A percentile compares a stretch with the other conserved stretches of the same genome.
Conservation (phyloP, 106 monocot species). For the Vanilla planifolia region DNA sequence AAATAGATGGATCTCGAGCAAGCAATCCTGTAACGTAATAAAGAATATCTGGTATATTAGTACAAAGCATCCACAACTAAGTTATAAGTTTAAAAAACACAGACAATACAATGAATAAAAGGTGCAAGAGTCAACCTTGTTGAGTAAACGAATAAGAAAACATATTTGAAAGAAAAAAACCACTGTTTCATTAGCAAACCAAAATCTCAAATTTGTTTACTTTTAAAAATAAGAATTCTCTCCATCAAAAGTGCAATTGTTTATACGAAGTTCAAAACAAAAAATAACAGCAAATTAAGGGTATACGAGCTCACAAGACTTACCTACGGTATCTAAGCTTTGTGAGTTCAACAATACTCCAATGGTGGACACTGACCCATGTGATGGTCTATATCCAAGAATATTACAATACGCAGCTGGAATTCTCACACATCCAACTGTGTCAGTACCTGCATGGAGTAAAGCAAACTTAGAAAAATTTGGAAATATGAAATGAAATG, state of each 20-base stretch:
- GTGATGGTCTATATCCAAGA: slow-evolving; percentile 78
- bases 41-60: not conserved
- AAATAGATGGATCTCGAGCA: slow-evolving; percentile 64
- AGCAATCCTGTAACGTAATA: slow-evolving; percentile 50
- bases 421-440: slow-evolving; percentile 82
- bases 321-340: slow-evolving; percentile 87
- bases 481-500: no score
- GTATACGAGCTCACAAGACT: not conserved
- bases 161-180: no score
- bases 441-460: slow-evolving; percentile 59
- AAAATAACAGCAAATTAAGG: not conserved
- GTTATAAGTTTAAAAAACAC: no score
- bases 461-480: not conserved
- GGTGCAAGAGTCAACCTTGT: no score
- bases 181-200: no score
- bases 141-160: no score
- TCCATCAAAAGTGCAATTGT: not conserved
- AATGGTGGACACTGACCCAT: slow-evolving; percentile 60
- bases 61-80: no score
- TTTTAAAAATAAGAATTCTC: no score
- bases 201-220: no score
- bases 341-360: slow-evolving; percentile 71
- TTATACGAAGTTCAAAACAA: not conserved
- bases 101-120: no score
- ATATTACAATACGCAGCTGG: slow-evolving; percentile 91